Evolutionary conservation across 2,329 filamentous ascomycete species (phyloP), one percentile per base, ranked within the genome.

Genomic region (Geosmithia putterillii): DNA sequence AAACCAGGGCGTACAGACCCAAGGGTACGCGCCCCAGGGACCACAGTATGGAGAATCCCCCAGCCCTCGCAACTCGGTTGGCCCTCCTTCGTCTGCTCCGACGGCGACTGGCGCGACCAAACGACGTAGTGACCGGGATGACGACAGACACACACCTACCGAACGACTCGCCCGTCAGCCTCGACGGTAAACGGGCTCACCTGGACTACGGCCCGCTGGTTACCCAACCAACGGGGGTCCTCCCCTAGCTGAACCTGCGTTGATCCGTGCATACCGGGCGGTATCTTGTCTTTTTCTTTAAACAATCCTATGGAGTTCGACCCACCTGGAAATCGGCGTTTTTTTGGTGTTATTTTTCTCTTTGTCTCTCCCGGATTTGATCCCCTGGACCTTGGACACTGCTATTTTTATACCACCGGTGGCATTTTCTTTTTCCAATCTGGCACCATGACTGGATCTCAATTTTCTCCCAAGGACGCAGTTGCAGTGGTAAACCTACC

Each of bases 31-130:
- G 49, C 48, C 57, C 50, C 66, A 67, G 60, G 69, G 63, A 53
- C 63, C 64, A 61, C 69, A 72, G 64, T 76, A 73, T 69, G 71
- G 72, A 48, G 62, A 63, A 50, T 52, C 63, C 56, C 65, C 66
- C 50, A 61, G 59, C 47, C 50, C 59, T 50, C 59, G 65, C 41
- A 53, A 56, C 44, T 57, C 63, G 10, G 57, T 58, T 21, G 54
- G 62, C 42, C 60, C 62, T 53, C 65, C 63, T 55, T 59, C 61
- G 50, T 51, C 62, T 46, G 56, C 56, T 48, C 14, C 38, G 7
- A 15, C 41, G 7, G 28, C 44, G n/a, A 58, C 55, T 56, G 58
- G 37, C 18, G 8, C 44, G 18, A 57, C 55, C 56, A 59, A 49
- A 48, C 64, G 63, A 52, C 63, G 64, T 57, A 63, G 55, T 59